A percentile compares a stretch with the other conserved stretches of the same genome.
phyloP scores from a whole-genome alignment of 208 protist genomes.

The Porcisia deanei region DNA sequence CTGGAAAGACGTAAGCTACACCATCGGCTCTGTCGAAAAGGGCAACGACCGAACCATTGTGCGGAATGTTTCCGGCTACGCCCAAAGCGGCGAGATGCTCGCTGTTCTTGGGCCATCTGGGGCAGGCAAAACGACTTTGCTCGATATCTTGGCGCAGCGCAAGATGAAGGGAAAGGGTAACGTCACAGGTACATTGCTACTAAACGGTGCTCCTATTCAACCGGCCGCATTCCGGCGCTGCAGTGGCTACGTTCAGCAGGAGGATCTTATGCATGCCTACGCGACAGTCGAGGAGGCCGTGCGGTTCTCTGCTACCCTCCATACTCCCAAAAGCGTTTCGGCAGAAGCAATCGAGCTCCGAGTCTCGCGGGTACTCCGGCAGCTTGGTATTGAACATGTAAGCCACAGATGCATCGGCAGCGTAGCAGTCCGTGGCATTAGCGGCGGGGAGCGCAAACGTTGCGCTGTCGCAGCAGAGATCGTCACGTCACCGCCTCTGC shows the following conservation, averaged over 20 bases:
- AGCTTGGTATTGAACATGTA: slow-evolving; percentile 60
- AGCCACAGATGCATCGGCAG: slow-evolving; percentile 49
- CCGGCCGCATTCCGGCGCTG: slow-evolving; percentile 35
- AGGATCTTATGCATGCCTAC: slow-evolving; percentile 67
- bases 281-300: slow-evolving; percentile 76
- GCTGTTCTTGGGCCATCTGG: slow-evolving; percentile 81
- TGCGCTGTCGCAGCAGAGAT: slow-evolving; percentile 70
- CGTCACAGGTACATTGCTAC: slow-evolving; percentile 36
- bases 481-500: slow-evolving; percentile 55
- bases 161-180: slow-evolving; percentile 22
- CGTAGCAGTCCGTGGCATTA: slow-evolving; percentile 55
- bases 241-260: slow-evolving; percentile 82
- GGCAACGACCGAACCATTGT: slow-evolving; percentile 35
- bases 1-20: slow-evolving; percentile 59
- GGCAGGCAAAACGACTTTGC: slow-evolving; percentile 76
- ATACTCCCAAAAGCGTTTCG: slow-evolving; percentile 37
- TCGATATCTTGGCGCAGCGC: slow-evolving; percentile 73
- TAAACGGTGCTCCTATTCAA: slow-evolving; percentile 51
- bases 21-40: slow-evolving; percentile 7
- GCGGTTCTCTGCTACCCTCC: slow-evolving; percentile 63
- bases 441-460: slow-evolving; percentile 79
- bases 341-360: slow-evolving; percentile 17
- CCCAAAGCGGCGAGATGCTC: slow-evolving; percentile 59
- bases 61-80: slow-evolving; percentile 58
- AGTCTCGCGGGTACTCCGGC: slow-evolving; percentile 20